Evolutionary conservation across 1,139 yeast genomes (phyloP).

Genomic region (Zygosaccharomyces sapae): DNA sequence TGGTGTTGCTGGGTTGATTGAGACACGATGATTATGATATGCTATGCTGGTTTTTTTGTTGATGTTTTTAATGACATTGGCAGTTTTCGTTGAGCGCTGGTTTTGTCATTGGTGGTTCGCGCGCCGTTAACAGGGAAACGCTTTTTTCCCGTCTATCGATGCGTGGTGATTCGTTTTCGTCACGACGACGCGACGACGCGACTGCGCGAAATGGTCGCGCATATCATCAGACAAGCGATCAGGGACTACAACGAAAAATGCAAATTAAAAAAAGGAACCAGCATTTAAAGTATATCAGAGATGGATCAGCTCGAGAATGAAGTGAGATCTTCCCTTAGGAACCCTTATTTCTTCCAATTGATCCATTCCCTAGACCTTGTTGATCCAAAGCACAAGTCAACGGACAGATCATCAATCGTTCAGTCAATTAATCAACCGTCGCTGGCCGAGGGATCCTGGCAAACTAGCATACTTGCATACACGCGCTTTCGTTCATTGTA

Average conservation of each 20-base stretch:
- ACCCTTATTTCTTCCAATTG: neutral
- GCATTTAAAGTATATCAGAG: neutral
- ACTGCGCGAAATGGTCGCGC: neutral
- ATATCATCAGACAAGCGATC: neutral
- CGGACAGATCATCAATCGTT: neutral
- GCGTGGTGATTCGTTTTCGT: too few species aligned
- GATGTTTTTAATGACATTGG: too few species aligned
- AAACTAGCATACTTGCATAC: too few species aligned
- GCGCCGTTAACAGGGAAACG: neutral
- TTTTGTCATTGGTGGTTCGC: neutral
- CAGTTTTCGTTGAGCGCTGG: neutral
- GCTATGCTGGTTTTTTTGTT: too few species aligned
- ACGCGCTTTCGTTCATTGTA: too few species aligned
- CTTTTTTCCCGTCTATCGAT: neutral
- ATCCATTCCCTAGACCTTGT: neutral
- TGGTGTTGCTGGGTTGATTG: too few species aligned
- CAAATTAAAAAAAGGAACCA: neutral
- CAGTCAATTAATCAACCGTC: neutral
- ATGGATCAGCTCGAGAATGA: neutral
- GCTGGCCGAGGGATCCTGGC: neutral
- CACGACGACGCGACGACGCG: neutral
- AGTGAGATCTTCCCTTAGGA: neutral
- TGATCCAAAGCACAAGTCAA: neutral
- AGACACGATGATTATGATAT: too few species aligned
- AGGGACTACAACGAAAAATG: neutral